These are phyloP conservation scores for Pseudonectria buxi DNA, from an alignment of 2,329 filamentous ascomycete species.

Conservation along the genomic window DNA sequence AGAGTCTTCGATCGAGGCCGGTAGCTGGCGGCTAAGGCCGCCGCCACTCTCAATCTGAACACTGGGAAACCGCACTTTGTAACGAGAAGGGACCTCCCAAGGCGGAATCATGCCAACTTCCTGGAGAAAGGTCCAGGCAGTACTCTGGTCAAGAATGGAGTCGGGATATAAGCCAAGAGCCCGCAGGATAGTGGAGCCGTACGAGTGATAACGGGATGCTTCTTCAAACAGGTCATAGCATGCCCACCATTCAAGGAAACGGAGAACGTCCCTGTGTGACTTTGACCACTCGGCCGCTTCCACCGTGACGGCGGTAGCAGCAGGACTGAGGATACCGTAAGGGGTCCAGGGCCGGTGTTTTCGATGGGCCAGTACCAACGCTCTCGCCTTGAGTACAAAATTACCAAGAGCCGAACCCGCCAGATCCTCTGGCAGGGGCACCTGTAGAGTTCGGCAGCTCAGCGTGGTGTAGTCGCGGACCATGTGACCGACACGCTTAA, in stretches of 20 bases:
- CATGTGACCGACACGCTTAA: constrained; percentile 26
- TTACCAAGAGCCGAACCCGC: constrained; percentile 23
- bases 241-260: constrained; percentile 65
- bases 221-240: constrained; percentile 47
- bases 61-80: constrained; percentile 49
- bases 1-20: constrained; percentile 27
- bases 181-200: constrained; percentile 59
- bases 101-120: constrained; percentile 66
- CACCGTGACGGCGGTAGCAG: constrained; percentile 14
- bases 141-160: constrained; percentile 34
- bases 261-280: constrained; percentile 44
- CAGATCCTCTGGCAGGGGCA: constrained; percentile 12
- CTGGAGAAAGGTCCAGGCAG: constrained; percentile 61
- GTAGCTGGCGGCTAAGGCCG: constrained; percentile 31
- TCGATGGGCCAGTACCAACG: constrained; percentile 46
- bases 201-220: constrained; percentile 48
- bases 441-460: constrained; percentile 9
- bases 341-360: constrained; percentile 40
- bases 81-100: constrained; percentile 62
- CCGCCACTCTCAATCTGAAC: constrained; percentile 37
- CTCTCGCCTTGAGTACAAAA: constrained; percentile 45
- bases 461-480: constrained; percentile 26
- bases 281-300: constrained; percentile 23
- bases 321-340: constrained; percentile 37
- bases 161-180: constrained; percentile 53